phyloP scores from a whole-genome alignment of 768 basidiomycete species.

The Scleroderma citrinum region DNA sequence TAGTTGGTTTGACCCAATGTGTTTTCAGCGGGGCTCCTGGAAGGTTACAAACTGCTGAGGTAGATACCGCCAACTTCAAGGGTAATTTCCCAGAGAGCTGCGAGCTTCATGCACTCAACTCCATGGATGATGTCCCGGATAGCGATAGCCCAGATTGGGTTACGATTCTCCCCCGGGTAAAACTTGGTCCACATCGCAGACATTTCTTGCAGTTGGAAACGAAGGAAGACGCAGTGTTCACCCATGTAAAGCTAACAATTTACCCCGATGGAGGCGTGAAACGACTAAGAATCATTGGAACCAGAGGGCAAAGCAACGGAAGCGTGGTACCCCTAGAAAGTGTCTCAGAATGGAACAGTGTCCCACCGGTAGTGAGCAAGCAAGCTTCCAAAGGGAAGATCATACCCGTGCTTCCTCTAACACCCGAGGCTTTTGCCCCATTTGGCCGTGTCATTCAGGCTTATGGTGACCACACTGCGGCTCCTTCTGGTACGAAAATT shows the following conservation, averaged over 20 bases:
- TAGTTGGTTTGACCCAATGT: neutral
- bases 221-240: slow-evolving; percentile 52
- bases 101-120: slow-evolving; percentile 60
- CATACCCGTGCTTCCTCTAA: slow-evolving; percentile 64
- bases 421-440: slow-evolving; percentile 78
- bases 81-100: slow-evolving; percentile 93
- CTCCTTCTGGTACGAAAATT: slow-evolving; percentile 62
- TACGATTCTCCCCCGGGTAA: slow-evolving; percentile 64
- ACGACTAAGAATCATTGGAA: slow-evolving; percentile 78
- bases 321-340: neutral
- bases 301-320: slow-evolving; percentile 33
- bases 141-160: slow-evolving; percentile 52
- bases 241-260: slow-evolving; percentile 84
- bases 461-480: slow-evolving; percentile 60
- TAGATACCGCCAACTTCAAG: slow-evolving; percentile 94
- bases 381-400: slow-evolving; percentile 5
- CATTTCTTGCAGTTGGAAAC: slow-evolving; percentile 85
- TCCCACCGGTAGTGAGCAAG: neutral
- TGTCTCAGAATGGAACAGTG: slow-evolving; percentile 1
- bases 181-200: slow-evolving; percentile 83
- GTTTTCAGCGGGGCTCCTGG: slow-evolving; percentile 63
- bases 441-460: slow-evolving; percentile 93
- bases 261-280: slow-evolving; percentile 96
- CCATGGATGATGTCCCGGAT: slow-evolving; percentile 33
- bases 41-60: slow-evolving; percentile 67